These are phyloP conservation scores for Moniliella sp. DNA, from an alignment of 1,284 basidiomycete genomes.

Conservation along the genomic window DNA sequence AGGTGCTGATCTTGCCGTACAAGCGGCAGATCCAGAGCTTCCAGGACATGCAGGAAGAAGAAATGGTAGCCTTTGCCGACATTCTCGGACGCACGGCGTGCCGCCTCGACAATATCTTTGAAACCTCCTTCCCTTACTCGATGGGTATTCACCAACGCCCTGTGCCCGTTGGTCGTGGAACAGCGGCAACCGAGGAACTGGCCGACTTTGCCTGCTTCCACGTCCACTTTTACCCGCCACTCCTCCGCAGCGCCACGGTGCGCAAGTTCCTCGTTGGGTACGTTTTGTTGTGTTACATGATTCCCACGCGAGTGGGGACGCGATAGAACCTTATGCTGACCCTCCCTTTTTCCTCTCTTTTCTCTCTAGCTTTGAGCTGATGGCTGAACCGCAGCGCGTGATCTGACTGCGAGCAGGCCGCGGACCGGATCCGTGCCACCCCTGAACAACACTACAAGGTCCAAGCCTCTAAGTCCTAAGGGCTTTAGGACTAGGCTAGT, in stretches of 20 bases:
- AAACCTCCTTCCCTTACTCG: slow-evolving; percentile 73
- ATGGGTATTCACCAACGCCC: slow-evolving; percentile 62
- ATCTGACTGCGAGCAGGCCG: slow-evolving; percentile 79
- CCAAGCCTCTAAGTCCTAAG: no score
- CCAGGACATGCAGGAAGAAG: slow-evolving; percentile 10
- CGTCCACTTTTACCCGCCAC: slow-evolving; percentile 68
- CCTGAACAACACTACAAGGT: background rate
- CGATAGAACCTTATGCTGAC: no score
- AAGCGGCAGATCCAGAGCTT: slow-evolving; percentile 16
- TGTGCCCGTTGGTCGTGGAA: slow-evolving; percentile 35
- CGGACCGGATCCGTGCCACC: slow-evolving; percentile 42
- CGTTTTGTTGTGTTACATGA: slow-evolving; percentile 20
- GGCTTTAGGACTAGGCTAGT: background rate
- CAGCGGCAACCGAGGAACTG: slow-evolving; percentile 26
- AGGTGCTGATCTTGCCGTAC: slow-evolving; percentile 42
- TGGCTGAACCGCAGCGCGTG: slow-evolving; percentile 75
- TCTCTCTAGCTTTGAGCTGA: slow-evolving; percentile 54
- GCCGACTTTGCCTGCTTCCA: slow-evolving; percentile 51
- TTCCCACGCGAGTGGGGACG: background rate
- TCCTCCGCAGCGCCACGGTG: slow-evolving; percentile 59
- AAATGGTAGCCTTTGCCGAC: slow-evolving; percentile 36
- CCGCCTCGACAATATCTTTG: slow-evolving; percentile 29
- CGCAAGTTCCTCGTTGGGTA: slow-evolving; percentile 78
- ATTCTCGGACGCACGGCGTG: slow-evolving; percentile 23
- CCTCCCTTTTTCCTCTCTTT: background rate